Percentiles rank a stretch among this genome's conserved stretches.
Evolutionary conservation across 1,139 yeast genomes (phyloP).

Genomic region (Debaryomycetaceae sp.): DNA sequence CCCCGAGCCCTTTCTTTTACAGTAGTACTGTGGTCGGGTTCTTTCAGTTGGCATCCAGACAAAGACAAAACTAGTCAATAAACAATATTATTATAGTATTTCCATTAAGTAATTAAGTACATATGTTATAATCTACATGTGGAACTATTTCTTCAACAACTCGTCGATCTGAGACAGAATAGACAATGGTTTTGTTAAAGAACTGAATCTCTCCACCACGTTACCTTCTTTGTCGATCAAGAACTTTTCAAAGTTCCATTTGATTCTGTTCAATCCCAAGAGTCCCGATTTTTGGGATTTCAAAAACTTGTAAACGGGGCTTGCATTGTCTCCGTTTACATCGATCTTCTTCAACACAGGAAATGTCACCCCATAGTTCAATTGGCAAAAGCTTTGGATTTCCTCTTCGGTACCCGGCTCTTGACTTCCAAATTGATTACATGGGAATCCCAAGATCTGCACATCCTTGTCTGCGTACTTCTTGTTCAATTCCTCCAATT

Average conservation of each 20-base stretch:
- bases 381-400: conserved; percentile 36
- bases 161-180: conserved; percentile 37
- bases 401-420: conserved; percentile 45
- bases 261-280: conserved; percentile 43
- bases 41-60: too few relatives aligned
- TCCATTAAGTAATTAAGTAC: not conserved
- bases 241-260: conserved; percentile 53
- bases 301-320: conserved; percentile 76
- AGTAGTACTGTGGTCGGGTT: too few relatives aligned
- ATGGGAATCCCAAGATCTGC: conserved; percentile 85
- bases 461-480: conserved; percentile 75
- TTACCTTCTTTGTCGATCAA: conserved; percentile 44
- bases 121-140: not conserved
- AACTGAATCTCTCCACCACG: conserved; percentile 42
- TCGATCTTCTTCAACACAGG: conserved; percentile 84
- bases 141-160: conserved; percentile 24
- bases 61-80: too few relatives aligned
- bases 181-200: conserved; percentile 40
- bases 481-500: conserved; percentile 76
- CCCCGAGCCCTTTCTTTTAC: too few relatives aligned
- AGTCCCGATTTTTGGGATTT: conserved; percentile 51
- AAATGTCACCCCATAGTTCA: conserved; percentile 64
- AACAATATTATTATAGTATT: too few relatives aligned
- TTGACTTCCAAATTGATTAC: conserved; percentile 62
- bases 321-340: conserved; percentile 81